Percentiles rank a stretch among this genome's conserved stretches.
phyloP scores from a whole-genome alignment of 768 basidiomycete genomes.

The Lactarius vividus region DNA sequence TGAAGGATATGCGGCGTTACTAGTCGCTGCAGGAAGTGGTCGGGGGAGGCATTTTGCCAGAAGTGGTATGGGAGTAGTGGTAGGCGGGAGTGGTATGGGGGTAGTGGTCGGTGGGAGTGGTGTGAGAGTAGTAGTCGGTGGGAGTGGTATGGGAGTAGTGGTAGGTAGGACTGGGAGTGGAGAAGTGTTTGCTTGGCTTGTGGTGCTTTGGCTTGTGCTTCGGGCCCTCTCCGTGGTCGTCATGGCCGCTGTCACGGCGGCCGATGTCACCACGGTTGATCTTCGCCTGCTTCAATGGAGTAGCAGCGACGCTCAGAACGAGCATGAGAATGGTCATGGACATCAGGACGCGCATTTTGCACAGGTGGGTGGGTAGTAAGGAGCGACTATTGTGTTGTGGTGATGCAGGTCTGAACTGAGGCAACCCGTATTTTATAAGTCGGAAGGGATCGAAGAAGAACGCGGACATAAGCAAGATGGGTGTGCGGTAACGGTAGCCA shows the following conservation, averaged over 20 bases:
- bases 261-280: constrained; percentile 29
- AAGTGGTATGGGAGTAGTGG: background rate
- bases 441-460: background rate
- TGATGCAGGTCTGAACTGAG: background rate
- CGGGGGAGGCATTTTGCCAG: too few relatives aligned
- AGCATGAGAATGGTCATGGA: constrained; percentile 11
- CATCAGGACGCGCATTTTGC: constrained; percentile 6
- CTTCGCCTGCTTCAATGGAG: constrained; percentile 32
- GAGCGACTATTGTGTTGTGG: background rate
- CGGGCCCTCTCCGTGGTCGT: too few relatives aligned
- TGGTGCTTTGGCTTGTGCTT: too few relatives aligned
- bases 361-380: background rate
- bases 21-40: background rate
- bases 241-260: background rate
- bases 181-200: background rate
- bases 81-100: background rate
- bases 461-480: background rate
- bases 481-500: constrained; percentile 1
- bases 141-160: too few relatives aligned
- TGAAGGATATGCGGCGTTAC: background rate
- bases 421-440: constrained; percentile 6
- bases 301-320: constrained; percentile 10
- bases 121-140: background rate
- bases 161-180: background rate
- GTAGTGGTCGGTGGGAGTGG: too few relatives aligned